These are phyloP conservation scores for Gloeostereum incarnatum DNA, from an alignment of 768 basidiomycete species.

Conservation along the genomic window DNA sequence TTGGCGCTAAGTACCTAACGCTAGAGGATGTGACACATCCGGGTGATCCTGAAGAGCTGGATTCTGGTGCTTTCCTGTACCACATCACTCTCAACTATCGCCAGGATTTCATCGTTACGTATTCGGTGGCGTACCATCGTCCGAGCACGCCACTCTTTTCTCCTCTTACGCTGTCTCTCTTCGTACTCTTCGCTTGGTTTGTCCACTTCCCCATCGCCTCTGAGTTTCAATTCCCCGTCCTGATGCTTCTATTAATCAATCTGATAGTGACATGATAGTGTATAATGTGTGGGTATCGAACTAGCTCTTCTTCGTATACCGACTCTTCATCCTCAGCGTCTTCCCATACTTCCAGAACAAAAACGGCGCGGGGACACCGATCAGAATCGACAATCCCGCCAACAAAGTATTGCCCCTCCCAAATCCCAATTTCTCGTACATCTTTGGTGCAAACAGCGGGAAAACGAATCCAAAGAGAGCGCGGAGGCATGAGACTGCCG, in stretches of 20 bases:
- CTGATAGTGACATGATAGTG: no score
- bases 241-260: no score
- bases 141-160: no score
- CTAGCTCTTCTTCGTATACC: no score
- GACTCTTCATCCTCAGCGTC: no score
- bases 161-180: no score
- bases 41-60: constrained; percentile 26
- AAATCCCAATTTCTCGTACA: constrained; percentile 58
- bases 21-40: constrained; percentile 39
- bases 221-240: no score
- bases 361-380: constrained; percentile 62
- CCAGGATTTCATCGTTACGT: constrained; percentile 3
- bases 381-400: constrained; percentile 42
- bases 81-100: constrained; percentile 15
- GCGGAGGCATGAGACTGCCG: constrained; percentile 53
- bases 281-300: no score
- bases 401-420: constrained; percentile 64
- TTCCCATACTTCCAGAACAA: no score
- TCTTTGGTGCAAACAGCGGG: constrained; percentile 67
- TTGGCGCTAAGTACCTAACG: constrained; percentile 21
- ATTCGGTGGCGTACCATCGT: constrained; percentile 8
- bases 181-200: no score
- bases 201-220: no score
- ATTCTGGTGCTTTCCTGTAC: constrained; percentile 27
- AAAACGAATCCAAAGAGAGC: constrained; percentile 66